A percentile compares a stretch with the other conserved stretches of the same genome.
Evolutionary conservation across 164 flowering plant genomes (phyloP).

Genomic region (Vitis rupestris): DNA sequence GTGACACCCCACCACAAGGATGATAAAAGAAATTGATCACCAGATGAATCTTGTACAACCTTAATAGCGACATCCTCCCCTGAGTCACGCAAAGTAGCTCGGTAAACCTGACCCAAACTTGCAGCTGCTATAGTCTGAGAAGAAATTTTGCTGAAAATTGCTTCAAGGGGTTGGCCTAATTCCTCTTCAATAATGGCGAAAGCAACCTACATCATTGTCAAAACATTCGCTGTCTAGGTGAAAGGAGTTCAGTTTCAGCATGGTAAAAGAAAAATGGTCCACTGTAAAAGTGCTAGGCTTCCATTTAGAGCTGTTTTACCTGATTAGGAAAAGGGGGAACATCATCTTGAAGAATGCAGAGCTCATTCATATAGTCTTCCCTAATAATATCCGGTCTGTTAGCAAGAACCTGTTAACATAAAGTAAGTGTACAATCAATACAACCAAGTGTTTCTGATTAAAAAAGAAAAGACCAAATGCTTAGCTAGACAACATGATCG

Average conservation of each 20-base stretch:
- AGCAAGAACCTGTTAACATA: conserved; percentile 76
- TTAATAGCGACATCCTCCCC: conserved; percentile 98
- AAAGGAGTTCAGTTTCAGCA: background rate
- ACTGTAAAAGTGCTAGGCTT: background rate
- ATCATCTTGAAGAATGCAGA: conserved; percentile 99
- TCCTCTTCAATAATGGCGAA: conserved; percentile 93
- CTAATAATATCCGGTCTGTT: conserved; percentile 96
- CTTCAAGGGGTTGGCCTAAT: conserved; percentile 87
- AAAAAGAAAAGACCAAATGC: too few relatives aligned
- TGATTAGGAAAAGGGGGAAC: conserved; percentile 95
- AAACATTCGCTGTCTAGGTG: background rate
- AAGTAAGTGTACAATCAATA: background rate
- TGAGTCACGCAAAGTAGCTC: conserved; percentile 81
- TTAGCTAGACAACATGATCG: too few relatives aligned
- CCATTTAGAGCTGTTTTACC: conserved; percentile 32
- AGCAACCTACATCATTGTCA: conserved; percentile 58
- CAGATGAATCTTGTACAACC: conserved; percentile 41
- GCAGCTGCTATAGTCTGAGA: conserved; percentile 95
- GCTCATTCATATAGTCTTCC: conserved; percentile 99
- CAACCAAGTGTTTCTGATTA: too few relatives aligned
- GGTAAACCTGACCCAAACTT: conserved; percentile 97
- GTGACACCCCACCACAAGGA: background rate
- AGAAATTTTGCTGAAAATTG: conserved; percentile 90
- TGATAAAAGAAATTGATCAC: conserved; percentile 2
- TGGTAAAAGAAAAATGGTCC: background rate